These are phyloP conservation scores for Heliosperma pusillum DNA, from an alignment of 148 eudicot species.

Conservation along the genomic window DNA sequence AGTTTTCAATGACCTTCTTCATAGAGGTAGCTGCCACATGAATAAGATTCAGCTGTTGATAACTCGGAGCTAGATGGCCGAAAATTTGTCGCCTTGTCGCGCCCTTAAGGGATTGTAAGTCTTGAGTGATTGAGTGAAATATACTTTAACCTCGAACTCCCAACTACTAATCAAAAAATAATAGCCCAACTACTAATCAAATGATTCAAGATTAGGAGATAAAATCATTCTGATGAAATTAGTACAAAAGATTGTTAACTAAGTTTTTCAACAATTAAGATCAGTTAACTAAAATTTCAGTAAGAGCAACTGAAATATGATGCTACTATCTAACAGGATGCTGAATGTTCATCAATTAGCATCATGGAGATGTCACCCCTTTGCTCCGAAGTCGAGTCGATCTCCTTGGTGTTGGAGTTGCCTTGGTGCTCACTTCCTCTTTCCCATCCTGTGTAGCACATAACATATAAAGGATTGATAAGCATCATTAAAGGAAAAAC, in stretches of 20 bases:
- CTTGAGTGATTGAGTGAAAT: slow-evolving; percentile 3
- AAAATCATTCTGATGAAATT: too few species aligned
- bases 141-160: slow-evolving; percentile 43
- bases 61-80: slow-evolving; percentile 8
- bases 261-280: neutral
- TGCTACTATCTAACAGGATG: slow-evolving; percentile 23
- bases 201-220: too few species aligned
- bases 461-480: neutral
- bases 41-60: slow-evolving; percentile 5
- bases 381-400: slow-evolving; percentile 48
- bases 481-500: neutral
- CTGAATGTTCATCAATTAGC: neutral
- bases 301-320: slow-evolving; percentile 22
- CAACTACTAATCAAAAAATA: too few species aligned
- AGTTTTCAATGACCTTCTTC: slow-evolving; percentile 21
- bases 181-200: too few species aligned
- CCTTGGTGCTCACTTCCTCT: slow-evolving; percentile 8
- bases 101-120: slow-evolving; percentile 2
- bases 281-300: neutral
- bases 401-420: slow-evolving; percentile 44
- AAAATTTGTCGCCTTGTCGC: neutral
- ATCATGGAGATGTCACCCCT: slow-evolving; percentile 47
- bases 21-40: slow-evolving; percentile 13
- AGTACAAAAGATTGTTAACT: neutral
- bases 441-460: neutral